These are phyloP conservation scores for Aureobasidium namibiae DNA, from an alignment of 2,329 filamentous ascomycete genomes.

Conservation along the genomic window DNA sequence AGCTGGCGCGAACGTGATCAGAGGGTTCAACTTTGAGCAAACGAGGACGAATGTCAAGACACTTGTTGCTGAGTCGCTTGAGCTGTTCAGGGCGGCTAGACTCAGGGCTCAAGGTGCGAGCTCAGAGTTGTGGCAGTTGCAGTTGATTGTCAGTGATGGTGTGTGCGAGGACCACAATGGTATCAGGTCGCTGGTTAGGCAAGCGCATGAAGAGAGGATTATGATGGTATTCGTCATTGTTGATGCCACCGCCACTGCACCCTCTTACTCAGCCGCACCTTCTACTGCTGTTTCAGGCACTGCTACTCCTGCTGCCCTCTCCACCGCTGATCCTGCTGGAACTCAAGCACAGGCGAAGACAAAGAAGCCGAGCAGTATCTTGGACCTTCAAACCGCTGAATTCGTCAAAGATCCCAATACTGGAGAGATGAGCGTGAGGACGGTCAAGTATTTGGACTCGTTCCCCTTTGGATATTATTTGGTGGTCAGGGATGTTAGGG, in stretches of 20 bases:
- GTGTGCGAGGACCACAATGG: conserved; percentile 83
- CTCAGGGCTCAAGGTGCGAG: conserved; percentile 45
- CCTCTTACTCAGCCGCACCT: neutral
- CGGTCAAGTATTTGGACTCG: conserved; percentile 84
- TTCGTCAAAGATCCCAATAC: conserved; percentile 61
- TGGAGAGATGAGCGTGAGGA: conserved; percentile 61
- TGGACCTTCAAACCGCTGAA: conserved; percentile 80
- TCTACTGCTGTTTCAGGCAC: neutral
- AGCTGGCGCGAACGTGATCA: conserved; percentile 74
- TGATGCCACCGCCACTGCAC: conserved; percentile 44
- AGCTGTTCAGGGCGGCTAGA: conserved; percentile 71
- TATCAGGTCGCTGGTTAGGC: conserved; percentile 72
- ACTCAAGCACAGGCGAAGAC: conserved; percentile 24
- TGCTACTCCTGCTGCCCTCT: conserved; percentile 16
- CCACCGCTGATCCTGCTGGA: neutral
- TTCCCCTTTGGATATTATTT: conserved; percentile 98
- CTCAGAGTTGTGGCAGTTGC: conserved; percentile 85
- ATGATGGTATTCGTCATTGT: conserved; percentile 99
- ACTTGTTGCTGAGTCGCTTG: conserved; percentile 68
- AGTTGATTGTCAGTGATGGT: conserved; percentile 88
- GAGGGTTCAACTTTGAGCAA: conserved; percentile 78
- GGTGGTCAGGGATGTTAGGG: conserved; percentile 83
- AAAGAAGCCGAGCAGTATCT: conserved; percentile 52
- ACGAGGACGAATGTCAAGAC: conserved; percentile 76
- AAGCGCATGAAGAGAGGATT: conserved; percentile 86